Evolutionary conservation across 164 flowering plant species (phyloP), one percentile per base, ranked within the genome.

Genomic region (Stephania yunnanensis): DNA sequence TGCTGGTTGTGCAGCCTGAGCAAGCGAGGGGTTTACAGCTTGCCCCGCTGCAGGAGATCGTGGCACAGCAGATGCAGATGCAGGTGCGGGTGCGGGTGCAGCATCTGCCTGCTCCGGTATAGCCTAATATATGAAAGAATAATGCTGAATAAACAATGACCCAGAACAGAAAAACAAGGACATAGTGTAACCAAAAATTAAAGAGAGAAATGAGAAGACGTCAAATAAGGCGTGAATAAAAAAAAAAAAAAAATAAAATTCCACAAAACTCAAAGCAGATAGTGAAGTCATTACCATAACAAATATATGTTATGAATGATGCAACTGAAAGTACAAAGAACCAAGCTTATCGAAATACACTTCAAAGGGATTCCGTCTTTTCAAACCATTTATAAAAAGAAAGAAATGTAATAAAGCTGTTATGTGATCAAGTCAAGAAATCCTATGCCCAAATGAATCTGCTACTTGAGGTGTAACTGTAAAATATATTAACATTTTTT

Each of bases 81-180:
- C 94, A 79, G 78, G 45, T 31, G 70, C 70, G n/a, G 71, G 81
- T 8, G 81, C 87, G 69, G 89, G 87, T 50, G 95, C 94, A 80
- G 77, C 87, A 78, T 91, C 97, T 76, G 92, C 86, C 87, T 88
- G 93, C 79, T 86, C 95, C 69, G 99, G 98, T 17, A 95, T 92
- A 50, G 98, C 99, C 99, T 95, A 70, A 66, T 20, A 78, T 15
- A 71, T 46, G 44, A 20, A 69, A 69, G 22, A 72, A 1, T 36
- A 30, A 2, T 2, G 19, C 5, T 12, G 61, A 63, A 73, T 22
- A 72, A 55, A 9, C 10, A 68, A 19, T 15, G 12, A 66, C 29
- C 17, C 64, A 15, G 20, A n/a, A 19, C 64, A 58, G 19, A 58
- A 58, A n/a, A 58, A 58, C n/a, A 6, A 58, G 17, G n/a, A 58